These are phyloP conservation scores for Pseudozyma thailandica DNA, from an alignment of 1,284 basidiomycete genomes.

Conservation along the genomic window DNA sequence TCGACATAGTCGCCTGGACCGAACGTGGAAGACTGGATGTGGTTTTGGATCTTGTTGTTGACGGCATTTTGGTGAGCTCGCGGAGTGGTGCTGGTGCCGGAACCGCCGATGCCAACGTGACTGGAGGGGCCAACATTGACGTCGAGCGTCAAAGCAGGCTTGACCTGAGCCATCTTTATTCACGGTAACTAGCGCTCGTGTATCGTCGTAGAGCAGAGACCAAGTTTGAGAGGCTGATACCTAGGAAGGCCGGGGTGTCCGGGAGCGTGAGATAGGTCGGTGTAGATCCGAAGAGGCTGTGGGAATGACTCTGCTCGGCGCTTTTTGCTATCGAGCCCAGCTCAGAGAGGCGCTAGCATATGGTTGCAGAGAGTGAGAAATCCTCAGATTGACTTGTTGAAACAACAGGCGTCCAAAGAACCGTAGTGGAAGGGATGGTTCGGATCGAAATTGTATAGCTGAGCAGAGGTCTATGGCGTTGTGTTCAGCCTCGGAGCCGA, in stretches of 20 bases:
- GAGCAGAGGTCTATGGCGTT: no score
- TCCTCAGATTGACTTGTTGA: no score
- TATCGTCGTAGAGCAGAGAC: no score
- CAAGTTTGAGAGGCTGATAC: no score
- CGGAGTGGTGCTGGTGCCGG: constrained; percentile 45
- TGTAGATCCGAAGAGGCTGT: not conserved
- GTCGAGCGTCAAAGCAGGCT: constrained; percentile 58
- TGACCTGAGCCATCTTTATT: constrained; percentile 51
- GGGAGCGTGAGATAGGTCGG: not conserved
- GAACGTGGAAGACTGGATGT: constrained; percentile 48
- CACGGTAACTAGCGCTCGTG: not conserved
- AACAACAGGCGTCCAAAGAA: no score
- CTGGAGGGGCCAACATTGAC: constrained; percentile 47
- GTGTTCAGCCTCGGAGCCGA: no score
- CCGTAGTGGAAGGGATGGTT: no score
- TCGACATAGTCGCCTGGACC: constrained; percentile 26
- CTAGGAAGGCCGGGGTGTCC: no score
- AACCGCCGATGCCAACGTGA: constrained; percentile 40
- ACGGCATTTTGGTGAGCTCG: constrained; percentile 42
- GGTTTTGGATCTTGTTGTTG: constrained; percentile 42
- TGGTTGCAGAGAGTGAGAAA: not conserved
- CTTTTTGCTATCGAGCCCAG: not conserved
- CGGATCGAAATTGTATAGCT: no score
- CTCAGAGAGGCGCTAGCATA: not conserved
- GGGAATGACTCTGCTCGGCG: not conserved